phyloP scores from a whole-genome alignment of 805 yeast genomes.

The Starmerella apicola region DNA sequence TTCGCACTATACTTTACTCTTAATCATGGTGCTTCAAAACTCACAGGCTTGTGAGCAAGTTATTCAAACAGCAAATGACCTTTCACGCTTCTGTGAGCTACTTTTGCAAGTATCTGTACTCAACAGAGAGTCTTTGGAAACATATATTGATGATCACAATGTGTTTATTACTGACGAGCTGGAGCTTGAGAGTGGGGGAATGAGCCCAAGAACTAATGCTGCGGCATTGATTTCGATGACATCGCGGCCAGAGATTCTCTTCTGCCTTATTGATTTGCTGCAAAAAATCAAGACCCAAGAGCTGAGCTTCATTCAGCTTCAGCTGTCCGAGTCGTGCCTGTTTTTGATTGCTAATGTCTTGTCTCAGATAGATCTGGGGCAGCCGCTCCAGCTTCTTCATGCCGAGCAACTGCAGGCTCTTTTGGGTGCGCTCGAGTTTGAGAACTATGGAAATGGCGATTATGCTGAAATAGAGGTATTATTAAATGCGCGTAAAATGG shows the following conservation, averaged over 20 bases:
- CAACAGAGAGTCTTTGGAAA: slow-evolving; percentile 32
- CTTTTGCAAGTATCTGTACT: slow-evolving; percentile 33
- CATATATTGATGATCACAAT: slow-evolving; percentile 54
- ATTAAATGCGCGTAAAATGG: slow-evolving; percentile 18
- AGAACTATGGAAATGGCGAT: neutral
- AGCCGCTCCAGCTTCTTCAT: slow-evolving; percentile 4
- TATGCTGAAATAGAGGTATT: slow-evolving; percentile 7
- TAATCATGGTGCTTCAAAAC: slow-evolving; percentile 15
- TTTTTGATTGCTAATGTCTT: slow-evolving; percentile 16
- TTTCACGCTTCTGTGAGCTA: slow-evolving; percentile 11
- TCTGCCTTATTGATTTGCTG: slow-evolving; percentile 7
- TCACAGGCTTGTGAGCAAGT: neutral
- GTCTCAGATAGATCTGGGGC: slow-evolving; percentile 16
- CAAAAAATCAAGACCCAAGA: neutral
- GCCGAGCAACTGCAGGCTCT: slow-evolving; percentile 6
- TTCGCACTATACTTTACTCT: slow-evolving; percentile 15
- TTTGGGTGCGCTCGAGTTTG: slow-evolving; percentile 6
- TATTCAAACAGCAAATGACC: too few species aligned
- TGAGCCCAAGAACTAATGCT: slow-evolving; percentile 47
- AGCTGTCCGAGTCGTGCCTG: slow-evolving; percentile 19
- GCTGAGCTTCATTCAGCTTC: neutral
- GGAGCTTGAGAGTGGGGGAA: slow-evolving; percentile 44
- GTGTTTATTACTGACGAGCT: slow-evolving; percentile 59
- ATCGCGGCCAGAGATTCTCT: slow-evolving; percentile 23
- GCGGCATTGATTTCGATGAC: slow-evolving; percentile 45